Base-by-base conservation (phyloP, 108 stramenopile species). In the Cyclotella kingstonii region DNA sequence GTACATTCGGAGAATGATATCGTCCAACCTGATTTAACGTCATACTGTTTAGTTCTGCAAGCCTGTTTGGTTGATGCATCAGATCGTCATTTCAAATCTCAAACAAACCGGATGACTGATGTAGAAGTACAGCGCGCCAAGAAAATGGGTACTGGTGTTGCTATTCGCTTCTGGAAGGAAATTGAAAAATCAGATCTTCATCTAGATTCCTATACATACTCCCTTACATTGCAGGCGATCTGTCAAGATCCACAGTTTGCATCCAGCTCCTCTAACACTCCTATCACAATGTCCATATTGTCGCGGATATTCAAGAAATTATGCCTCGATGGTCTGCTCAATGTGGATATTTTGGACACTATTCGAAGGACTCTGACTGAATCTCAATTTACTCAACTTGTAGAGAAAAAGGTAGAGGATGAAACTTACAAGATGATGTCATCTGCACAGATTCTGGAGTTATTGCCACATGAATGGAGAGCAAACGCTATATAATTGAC, bases 111-210 rank as follows among this genome's bases (percentile, higher is more conserved):
- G 3, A 58, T 1, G 19, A 33, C 0, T 26, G 19, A 4, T 35
- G 35, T 28, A 10, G 31, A 60, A 14, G 19, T 27, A 11, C 36
- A 34, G 15, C 62, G 56, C 17, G 47, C 62, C 2, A 55, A 18
- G 10, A 55, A 59, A 31, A 50, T 63, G 22, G 70, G 70, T n/a
- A 58, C 70, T 7, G 54, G 54, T 8, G 61, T 72, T 36, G 62
- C 70, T 36, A 50, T 58, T 11, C 55, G 54, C 9, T 18, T 64
- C 0, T 59, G 62, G 71, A 45, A 44, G 30, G 63, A 59, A 30
- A 34, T 62, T 39, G 36, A 63, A 28, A 50, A 41, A 19, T 15
- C 23, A 12, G 6, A 42, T 9, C 22, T 38, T 5, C 25, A 36
- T 22, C 14, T 63, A 12, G 61, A 63, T 58, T 52, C 56, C 0